Evolutionary conservation across 1,284 basidiomycete species (phyloP).

Genomic region (Ustilago lituana): DNA sequence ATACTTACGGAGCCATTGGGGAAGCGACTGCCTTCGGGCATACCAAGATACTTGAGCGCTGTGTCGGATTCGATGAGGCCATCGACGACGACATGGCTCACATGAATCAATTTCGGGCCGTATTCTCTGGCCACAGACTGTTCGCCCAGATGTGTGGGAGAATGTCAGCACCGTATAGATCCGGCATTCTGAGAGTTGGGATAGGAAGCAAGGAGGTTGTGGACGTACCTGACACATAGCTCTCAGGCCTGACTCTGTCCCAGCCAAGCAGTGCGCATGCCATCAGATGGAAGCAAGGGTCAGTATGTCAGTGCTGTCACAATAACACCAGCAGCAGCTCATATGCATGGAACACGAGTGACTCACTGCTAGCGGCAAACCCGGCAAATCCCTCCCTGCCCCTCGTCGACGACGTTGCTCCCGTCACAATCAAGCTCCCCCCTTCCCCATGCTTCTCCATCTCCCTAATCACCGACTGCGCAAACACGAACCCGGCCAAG

Average conservation of each 20-base stretch:
- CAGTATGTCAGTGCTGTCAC: no score
- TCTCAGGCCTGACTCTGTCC: constrained; percentile 40
- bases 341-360: no score
- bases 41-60: constrained; percentile 42
- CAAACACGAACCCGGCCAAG: constrained; percentile 50
- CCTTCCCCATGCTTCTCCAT: constrained; percentile 38
- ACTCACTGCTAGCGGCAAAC: constrained; percentile 52
- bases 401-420: constrained; percentile 49
- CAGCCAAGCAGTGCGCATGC: no score
- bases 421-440: constrained; percentile 53
- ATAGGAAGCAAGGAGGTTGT: background rate
- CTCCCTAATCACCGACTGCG: constrained; percentile 34
- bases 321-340: no score
- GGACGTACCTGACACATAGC: constrained; percentile 47
- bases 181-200: background rate
- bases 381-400: constrained; percentile 56
- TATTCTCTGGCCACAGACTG: constrained; percentile 52
- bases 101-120: constrained; percentile 47
- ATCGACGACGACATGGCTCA: constrained; percentile 56
- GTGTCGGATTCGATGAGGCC: constrained; percentile 56
- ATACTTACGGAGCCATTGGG: constrained; percentile 37
- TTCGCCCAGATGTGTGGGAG: no score
- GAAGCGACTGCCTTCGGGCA: constrained; percentile 50
- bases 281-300: background rate
- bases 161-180: background rate